A percentile compares a stretch with the other conserved stretches of the same genome.
phyloP scores from a whole-genome alignment of 2,329 filamentous ascomycete species.

The Exophiala sp. region DNA sequence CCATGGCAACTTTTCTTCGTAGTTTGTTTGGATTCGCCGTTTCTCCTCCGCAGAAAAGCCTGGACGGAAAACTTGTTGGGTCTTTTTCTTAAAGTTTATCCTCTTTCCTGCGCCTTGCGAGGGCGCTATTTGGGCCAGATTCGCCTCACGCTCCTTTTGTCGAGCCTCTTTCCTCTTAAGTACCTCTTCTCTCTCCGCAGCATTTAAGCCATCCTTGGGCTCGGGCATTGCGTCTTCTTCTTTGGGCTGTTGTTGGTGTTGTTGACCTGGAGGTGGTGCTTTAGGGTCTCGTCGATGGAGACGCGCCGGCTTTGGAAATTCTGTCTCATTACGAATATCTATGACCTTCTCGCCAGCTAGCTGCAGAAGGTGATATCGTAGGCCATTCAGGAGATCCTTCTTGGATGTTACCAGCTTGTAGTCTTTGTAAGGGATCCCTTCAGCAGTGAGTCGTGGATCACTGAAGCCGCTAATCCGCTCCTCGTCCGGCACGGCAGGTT shows the following conservation, averaged over 20 bases:
- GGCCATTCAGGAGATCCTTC: conserved; percentile 66
- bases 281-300: conserved; percentile 83
- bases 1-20: conserved; percentile 94
- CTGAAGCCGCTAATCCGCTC: conserved; percentile 28
- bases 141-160: conserved; percentile 77
- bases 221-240: conserved; percentile 44
- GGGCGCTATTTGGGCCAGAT: conserved; percentile 88
- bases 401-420: conserved; percentile 78
- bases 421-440: conserved; percentile 40
- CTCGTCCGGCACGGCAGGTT: conserved; percentile 11
- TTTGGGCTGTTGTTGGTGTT: conserved; percentile 20
- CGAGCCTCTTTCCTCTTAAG: conserved; percentile 56
- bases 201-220: conserved; percentile 57
- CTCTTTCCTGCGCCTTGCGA: conserved; percentile 64
- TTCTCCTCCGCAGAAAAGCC: conserved; percentile 69
- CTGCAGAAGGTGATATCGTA: conserved; percentile 83
- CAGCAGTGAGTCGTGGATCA: conserved; percentile 23
- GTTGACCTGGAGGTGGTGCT: conserved; percentile 49
- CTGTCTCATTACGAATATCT: conserved; percentile 66
- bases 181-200: conserved; percentile 35
- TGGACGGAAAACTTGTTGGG: conserved; percentile 69
- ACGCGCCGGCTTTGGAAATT: conserved; percentile 82
- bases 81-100: conserved; percentile 68
- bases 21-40: conserved; percentile 60
- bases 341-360: conserved; percentile 60